A percentile compares a stretch with the other conserved stretches of the same genome.
phyloP scores from a whole-genome alignment of 2,329 filamentous ascomycete genomes.

The Exophiala aquamarina region DNA sequence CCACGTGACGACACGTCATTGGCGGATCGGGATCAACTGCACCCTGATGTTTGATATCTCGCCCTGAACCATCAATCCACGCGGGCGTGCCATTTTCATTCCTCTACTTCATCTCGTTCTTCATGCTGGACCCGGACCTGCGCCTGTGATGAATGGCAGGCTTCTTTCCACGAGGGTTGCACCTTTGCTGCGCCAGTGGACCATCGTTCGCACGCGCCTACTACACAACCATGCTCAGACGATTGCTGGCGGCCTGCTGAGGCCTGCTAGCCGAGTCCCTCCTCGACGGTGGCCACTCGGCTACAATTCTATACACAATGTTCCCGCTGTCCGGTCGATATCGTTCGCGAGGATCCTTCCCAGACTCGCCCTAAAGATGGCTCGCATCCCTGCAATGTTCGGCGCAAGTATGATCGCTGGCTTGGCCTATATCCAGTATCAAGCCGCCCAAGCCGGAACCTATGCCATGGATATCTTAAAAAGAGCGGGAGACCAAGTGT shows the following conservation, averaged over 20 bases:
- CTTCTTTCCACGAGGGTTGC: conserved; percentile 72
- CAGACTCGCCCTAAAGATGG: conserved; percentile 85
- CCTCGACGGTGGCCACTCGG: conserved; percentile 72
- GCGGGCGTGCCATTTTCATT: too few species aligned
- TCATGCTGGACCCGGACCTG: conserved; percentile 22
- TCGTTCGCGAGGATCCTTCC: conserved; percentile 73
- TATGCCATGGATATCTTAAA: conserved; percentile 76
- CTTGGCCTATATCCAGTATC: conserved; percentile 91
- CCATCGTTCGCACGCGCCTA: conserved; percentile 51
- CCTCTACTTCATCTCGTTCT: not conserved
- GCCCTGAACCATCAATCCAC: too few species aligned
- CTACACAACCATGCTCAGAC: conserved; percentile 58
- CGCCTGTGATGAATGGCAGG: conserved; percentile 64
- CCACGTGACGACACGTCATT: too few species aligned
- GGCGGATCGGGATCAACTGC: too few species aligned
- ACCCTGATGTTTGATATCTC: too few species aligned
- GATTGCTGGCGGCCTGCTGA: conserved; percentile 67
- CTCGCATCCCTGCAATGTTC: conserved; percentile 84
- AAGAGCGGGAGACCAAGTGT: conserved; percentile 71
- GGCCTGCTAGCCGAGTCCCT: conserved; percentile 63
- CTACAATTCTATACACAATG: conserved; percentile 78
- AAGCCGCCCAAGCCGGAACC: conserved; percentile 79
- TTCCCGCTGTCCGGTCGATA: conserved; percentile 62
- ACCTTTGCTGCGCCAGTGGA: conserved; percentile 62
- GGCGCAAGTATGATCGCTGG: conserved; percentile 84